Evolutionary conservation across 805 yeast genomes (phyloP), one percentile per base, ranked within the genome.

Genomic region (Myxozyma mucilagina): DNA sequence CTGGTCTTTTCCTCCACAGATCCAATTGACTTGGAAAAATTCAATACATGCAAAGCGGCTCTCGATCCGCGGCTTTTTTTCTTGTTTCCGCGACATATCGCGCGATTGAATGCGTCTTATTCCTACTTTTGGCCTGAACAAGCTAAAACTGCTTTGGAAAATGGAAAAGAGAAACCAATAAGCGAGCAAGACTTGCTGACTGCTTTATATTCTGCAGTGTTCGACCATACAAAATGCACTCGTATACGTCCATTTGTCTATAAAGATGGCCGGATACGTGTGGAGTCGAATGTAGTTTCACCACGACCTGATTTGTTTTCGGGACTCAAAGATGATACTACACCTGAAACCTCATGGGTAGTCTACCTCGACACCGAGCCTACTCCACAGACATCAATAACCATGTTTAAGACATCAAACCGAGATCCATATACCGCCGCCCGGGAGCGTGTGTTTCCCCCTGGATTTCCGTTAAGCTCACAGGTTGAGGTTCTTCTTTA

Each of bases 361-460:
- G 84, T 90, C 0, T 84, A 83, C 68, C 68, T 91, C 3, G 93
- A 88, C 70, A 69, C 76, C 0, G 73, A 78, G 35, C 78, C 84
- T 0, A 78, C 82, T 1, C 65, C 80, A 47, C 80, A 84, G 1
- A 83, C 96, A 1, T 89, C 89, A 1, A 89, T 88, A 73, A 90
- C 97, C 0, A 86, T 96, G 4, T 87, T 91, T 75, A 93, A 93
- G 72, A 93, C 98, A 0, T 89, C 97, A 0, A 74, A 78, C 29
- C 78, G 99, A 64, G 76, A 76, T 2, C 83, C 79, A 49, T 91
- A 92, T 71, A 80, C 76, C 47, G 78, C 71, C 1, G 87, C 96
- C 0, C 75, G 97, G 59, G 72, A 72, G 0, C 75, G 90, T 47
- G 64, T 64, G 9, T 71, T 74, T 0, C 78, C 82, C 0, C 71